Evolutionary conservation across 495 filamentous ascomycete species (phyloP), one percentile per base, ranked within the genome.

Genomic region (Neurospora sp.): DNA sequence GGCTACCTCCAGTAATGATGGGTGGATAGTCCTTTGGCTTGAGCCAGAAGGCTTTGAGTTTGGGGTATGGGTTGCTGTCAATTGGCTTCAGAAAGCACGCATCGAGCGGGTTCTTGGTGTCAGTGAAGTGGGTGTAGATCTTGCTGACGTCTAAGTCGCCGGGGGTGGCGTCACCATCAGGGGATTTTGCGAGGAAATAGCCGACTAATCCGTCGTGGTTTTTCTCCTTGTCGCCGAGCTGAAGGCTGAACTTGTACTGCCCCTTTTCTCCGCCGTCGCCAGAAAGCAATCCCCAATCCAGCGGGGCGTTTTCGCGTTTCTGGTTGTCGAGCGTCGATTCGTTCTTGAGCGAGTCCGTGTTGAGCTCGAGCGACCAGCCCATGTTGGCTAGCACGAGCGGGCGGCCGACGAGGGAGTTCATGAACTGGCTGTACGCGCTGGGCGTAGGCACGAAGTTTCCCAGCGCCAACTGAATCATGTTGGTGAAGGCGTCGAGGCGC

Each of bases 301-400:
- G 8, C n/a, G 61, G 61, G 35, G 22, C 12, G 5, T 41, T 27
- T 16, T 68, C 27, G 17, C 44, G 27, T 1, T 31, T 59, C 8
- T 42, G 41, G 40, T 3, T 35, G 37, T 9, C 41, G 35, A 44
- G 31, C 9, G 74, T 75, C 9, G 74, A 70, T n/a, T 78, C 71
- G 20, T 72, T 78, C 3, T 41, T 69, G 4, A 70, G 4, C 6
- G 75, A 40, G 8, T 70, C 35, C 39, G 35, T 68, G 17, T 78
- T 79, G 0, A 88, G 77, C 76, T 88, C 86, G 7, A 88, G 76
- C 0, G 78, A 81, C 79, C 78, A 84, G 1, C 82, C 86, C 53
- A 77, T 76, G 68, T 86, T 84, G 31, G 82, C 81, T 4, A 88
- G 81, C 0, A 85, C 86, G 3, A 88, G 78, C 0, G 86, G 86